A percentile compares a stretch with the other conserved stretches of the same genome.
phyloP scores from a whole-genome alignment of 768 basidiomycete species.

The Candolleomyces efflorescens region DNA sequence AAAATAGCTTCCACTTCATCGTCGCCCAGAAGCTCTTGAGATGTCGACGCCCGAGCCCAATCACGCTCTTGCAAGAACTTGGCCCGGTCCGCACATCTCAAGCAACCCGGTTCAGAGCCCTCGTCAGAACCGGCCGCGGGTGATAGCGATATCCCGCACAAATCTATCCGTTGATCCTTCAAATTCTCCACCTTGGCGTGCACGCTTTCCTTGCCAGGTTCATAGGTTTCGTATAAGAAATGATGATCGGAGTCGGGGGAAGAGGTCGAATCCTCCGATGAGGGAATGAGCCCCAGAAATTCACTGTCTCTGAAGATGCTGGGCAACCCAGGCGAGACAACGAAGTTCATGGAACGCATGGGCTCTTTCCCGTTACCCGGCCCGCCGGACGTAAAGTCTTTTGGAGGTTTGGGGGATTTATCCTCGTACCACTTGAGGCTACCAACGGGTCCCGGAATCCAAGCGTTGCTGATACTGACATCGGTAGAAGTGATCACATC shows the following conservation, averaged over 20 bases:
- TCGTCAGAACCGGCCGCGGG: background rate
- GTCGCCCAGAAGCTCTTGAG: background rate
- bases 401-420: background rate
- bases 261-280: conserved; percentile 6
- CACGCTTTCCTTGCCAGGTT: conserved; percentile 29
- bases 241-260: conserved; percentile 10
- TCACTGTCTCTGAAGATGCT: background rate
- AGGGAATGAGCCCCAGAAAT: background rate
- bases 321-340: background rate
- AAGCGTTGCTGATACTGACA: conserved; percentile 33
- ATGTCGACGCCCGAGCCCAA: conserved; percentile 5
- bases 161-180: background rate
- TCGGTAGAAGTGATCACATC: conserved; percentile 14
- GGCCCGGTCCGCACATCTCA: conserved; percentile 16
- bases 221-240: conserved; percentile 39
- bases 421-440: conserved; percentile 14
- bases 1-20: conserved; percentile 12
- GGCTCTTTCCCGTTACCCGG: background rate
- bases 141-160: background rate
- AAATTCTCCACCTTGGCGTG: conserved; percentile 28
- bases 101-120: background rate
- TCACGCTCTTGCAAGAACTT: conserved; percentile 8
- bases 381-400: background rate
- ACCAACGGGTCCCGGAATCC: conserved; percentile 30
- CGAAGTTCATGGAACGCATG: background rate